phyloP scores from a whole-genome alignment of 1,284 basidiomycete species.

The Boletus albobrunnescens region DNA sequence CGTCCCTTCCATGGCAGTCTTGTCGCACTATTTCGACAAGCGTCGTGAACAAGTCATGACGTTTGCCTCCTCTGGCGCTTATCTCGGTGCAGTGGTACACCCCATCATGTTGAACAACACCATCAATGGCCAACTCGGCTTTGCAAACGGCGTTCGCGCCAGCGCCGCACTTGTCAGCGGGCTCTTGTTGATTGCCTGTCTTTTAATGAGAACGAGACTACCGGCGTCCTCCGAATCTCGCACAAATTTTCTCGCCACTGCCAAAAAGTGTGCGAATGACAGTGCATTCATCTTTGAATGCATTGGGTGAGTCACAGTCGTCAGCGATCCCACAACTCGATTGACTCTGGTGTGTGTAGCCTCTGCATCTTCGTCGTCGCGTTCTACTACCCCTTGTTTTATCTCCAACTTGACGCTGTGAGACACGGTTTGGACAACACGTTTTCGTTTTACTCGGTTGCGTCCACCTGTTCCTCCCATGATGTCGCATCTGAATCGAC shows the following conservation, averaged over 20 bases:
- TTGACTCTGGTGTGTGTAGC: constrained; percentile 5
- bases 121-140: constrained; percentile 31
- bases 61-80: constrained; percentile 36
- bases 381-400: constrained; percentile 34
- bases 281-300: constrained; percentile 26
- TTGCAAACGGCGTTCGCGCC: constrained; percentile 31
- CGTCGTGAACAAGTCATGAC: constrained; percentile 33
- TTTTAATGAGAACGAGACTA: constrained; percentile 32
- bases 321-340: not conserved
- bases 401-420: constrained; percentile 30
- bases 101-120: constrained; percentile 44
- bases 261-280: constrained; percentile 24
- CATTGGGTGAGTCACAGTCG: constrained; percentile 19
- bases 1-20: constrained; percentile 34
- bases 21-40: constrained; percentile 37
- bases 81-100: constrained; percentile 35
- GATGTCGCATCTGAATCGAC: not conserved
- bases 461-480: not conserved
- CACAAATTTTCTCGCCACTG: constrained; percentile 18
- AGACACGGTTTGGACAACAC: constrained; percentile 19
- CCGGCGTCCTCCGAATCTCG: constrained; percentile 15
- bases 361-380: constrained; percentile 21
- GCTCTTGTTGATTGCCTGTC: constrained; percentile 28
- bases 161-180: constrained; percentile 34
- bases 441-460: constrained; percentile 37